Evolutionary conservation across 1,284 basidiomycete species (phyloP), one percentile per base, ranked within the genome.

Genomic region (Ganoderma leucocontextum): DNA sequence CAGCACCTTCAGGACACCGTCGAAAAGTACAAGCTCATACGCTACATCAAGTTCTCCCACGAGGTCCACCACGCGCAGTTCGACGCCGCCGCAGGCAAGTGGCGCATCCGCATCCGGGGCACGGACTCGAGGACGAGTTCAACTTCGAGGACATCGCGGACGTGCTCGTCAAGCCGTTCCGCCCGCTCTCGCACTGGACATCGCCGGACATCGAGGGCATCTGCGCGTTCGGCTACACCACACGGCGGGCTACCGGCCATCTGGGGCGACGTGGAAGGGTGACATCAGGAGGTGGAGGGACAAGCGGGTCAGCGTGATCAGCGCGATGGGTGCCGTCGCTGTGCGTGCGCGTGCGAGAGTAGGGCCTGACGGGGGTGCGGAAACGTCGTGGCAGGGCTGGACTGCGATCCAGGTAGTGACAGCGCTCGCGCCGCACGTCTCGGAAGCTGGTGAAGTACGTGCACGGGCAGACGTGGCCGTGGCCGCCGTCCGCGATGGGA

Each of bases 351-450:
- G 44, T 1, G 19, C 8, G 44, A 5, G 44, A 47, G 19, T n/a
- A n/a, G 44, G 44, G 44, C 9, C 44, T 49, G 44, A 49, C 44
- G 44, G n/a, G 44, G 6, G 44, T 2, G n/a, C 8, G n/a, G 13
- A 52, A n/a, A n/a, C n/a, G n/a, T n/a, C 33, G 19, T 6, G 12
- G 10, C 63, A 89, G 88, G 89, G 89, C 1, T 89, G 89, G 2
- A 88, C 87, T n/a, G 87, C 86, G 1, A 83, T 91, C 39, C 90
- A 91, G 73, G 85, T 90, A 13, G 85, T 91, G 0, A 82, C 89
- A 0, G 83, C 87, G 1, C 77, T 91, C 13, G 88, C 89, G 71
- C 82, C 86, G 0, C 82, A 81, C 66, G 88, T 89, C n/a, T 5
- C 78, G 79, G 62, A 81, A 83, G 65, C 67, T 91, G 39, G 78